Percentiles rank a stretch among this genome's conserved stretches.
Conservation (phyloP, 306 rosid species). For the Mimosa pudica region DNA sequence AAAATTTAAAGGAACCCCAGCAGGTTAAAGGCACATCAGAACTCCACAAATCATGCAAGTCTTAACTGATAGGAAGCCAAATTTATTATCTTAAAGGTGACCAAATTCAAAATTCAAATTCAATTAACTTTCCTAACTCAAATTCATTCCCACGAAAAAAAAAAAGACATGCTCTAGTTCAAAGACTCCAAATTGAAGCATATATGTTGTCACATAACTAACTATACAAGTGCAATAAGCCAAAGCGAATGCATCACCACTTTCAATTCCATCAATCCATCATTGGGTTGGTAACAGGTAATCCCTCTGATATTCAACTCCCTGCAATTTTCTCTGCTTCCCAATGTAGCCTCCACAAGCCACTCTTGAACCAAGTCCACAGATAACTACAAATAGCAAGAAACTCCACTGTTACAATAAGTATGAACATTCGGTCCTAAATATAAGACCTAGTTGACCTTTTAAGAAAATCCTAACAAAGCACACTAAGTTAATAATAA, state of each 20-base stretch:
- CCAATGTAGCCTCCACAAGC: slow-evolving; percentile 17
- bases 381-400: slow-evolving; percentile 7
- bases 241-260: slow-evolving; percentile 23
- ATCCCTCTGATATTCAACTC: slow-evolving; percentile 13
- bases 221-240: background rate
- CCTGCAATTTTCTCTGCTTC: background rate
- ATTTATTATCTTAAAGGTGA: background rate
- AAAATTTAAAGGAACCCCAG: no score
- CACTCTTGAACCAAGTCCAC: slow-evolving; percentile 18
- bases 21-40: background rate
- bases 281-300: background rate
- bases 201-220: background rate
- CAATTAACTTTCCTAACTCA: background rate
- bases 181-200: background rate
- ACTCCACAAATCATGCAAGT: background rate
- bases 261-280: slow-evolving; percentile 22
- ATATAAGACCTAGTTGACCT: no score
- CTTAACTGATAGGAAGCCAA: background rate
- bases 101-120: background rate
- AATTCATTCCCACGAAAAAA: background rate
- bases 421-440: no score
- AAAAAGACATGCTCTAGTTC: background rate
- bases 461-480: no score
- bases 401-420: background rate
- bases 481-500: no score